These are phyloP conservation scores for Coemansia sp. DNA, from an alignment of 192 early-diverging fungal genomes.

Conservation along the genomic window DNA sequence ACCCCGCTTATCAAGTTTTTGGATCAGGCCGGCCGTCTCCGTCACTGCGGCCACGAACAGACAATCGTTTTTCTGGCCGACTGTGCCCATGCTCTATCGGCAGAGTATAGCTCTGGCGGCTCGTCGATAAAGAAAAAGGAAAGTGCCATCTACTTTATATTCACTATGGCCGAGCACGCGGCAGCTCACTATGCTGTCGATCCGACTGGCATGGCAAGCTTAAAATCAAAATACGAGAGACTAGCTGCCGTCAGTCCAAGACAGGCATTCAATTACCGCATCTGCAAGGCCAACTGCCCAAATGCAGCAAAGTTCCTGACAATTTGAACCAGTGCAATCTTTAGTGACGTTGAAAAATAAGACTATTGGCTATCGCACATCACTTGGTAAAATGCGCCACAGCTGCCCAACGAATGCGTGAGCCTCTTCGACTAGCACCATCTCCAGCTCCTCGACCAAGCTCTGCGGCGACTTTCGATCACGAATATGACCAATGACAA, in stretches of 20 bases:
- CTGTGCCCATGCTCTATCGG: conserved; percentile 16
- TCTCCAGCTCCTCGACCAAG: conserved; percentile 78
- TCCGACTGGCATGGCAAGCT: not conserved
- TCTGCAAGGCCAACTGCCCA: conserved; percentile 33
- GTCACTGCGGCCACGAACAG: conserved; percentile 42
- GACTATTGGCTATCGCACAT: not conserved
- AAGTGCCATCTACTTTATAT: conserved; percentile 33
- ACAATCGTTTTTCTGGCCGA: conserved; percentile 27
- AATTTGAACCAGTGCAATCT: not conserved
- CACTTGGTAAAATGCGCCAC: conserved; percentile 64
- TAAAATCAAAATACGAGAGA: conserved; percentile 23
- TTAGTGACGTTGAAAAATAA: not conserved
- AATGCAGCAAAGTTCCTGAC: conserved; percentile 28
- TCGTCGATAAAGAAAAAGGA: conserved; percentile 26
- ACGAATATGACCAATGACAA: conserved; percentile 74
- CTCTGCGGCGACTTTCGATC: conserved; percentile 67
- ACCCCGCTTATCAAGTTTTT: conserved; percentile 28
- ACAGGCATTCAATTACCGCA: conserved; percentile 48
- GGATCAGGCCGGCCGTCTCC: conserved; percentile 22
- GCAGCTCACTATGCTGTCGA: conserved; percentile 41
- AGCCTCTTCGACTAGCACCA: conserved; percentile 88
- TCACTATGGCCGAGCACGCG: conserved; percentile 31
- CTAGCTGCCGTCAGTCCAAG: conserved; percentile 29
- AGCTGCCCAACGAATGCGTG: conserved; percentile 84
- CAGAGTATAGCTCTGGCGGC: conserved; percentile 18